These are phyloP conservation scores for Cercospora sp. DNA, from an alignment of 2,329 filamentous ascomycete genomes.

Conservation along the genomic window DNA sequence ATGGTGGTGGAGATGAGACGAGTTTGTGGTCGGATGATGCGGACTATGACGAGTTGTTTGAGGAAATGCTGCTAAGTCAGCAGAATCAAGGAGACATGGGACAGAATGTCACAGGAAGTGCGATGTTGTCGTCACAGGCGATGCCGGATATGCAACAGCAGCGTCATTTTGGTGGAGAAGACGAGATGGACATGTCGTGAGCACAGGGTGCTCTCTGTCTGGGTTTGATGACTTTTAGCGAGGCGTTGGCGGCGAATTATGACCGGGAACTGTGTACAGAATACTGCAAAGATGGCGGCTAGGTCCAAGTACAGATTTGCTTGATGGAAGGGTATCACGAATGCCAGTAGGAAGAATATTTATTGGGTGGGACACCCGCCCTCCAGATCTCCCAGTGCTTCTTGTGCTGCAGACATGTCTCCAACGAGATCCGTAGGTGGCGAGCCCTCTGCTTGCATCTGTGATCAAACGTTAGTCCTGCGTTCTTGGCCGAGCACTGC, in stretches of 20 bases:
- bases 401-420: conserved; percentile 81
- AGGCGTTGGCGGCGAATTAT: conserved; percentile 28
- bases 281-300: background rate
- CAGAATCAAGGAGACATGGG: conserved; percentile 30
- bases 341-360: conserved; percentile 21
- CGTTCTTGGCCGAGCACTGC: background rate
- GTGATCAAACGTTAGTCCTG: conserved; percentile 11
- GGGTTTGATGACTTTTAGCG: conserved; percentile 27
- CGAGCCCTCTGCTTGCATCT: conserved; percentile 97
- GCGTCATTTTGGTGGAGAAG: conserved; percentile 38
- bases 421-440: conserved; percentile 89
- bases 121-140: conserved; percentile 1
- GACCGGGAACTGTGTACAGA: background rate
- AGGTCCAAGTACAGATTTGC: conserved; percentile 4
- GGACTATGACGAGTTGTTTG: conserved; percentile 64
- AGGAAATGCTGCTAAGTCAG: conserved; percentile 58
- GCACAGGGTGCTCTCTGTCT: background rate
- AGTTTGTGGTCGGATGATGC: conserved; percentile 57
- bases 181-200: conserved; percentile 37
- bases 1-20: conserved; percentile 30
- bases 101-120: conserved; percentile 6
- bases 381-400: conserved; percentile 58
- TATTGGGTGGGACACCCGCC: conserved; percentile 64
- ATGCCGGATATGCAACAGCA: conserved; percentile 23
- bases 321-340: conserved; percentile 32